A percentile compares a stretch with the other conserved stretches of the same genome.
phyloP scores from a whole-genome alignment of 2,329 filamentous ascomycete species.

The Pyricularia pennisetigena region DNA sequence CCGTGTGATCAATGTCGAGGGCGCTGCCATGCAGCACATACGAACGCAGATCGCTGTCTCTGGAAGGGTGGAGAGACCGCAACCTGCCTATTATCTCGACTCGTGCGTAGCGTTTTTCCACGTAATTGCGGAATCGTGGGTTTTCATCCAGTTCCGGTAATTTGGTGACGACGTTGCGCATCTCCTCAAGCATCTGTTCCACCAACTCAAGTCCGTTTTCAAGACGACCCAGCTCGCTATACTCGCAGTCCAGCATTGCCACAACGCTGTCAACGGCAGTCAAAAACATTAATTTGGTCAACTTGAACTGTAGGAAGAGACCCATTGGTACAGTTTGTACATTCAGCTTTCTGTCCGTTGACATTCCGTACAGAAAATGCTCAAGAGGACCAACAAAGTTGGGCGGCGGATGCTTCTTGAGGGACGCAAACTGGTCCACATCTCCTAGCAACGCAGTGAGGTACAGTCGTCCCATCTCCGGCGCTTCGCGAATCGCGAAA shows the following conservation, averaged over 20 bases:
- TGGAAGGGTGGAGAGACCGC: constrained; percentile 15
- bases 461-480: constrained; percentile 19
- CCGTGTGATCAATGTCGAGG: constrained; percentile 77
- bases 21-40: constrained; percentile 49
- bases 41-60: constrained; percentile 54
- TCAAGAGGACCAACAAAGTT: constrained; percentile 4
- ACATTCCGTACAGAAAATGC: constrained; percentile 9
- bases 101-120: constrained; percentile 52
- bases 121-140: constrained; percentile 42
- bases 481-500: constrained; percentile 18
- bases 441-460: constrained; percentile 15
- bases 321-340: constrained; percentile 47
- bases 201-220: constrained; percentile 55
- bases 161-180: constrained; percentile 57
- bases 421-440: constrained; percentile 8
- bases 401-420: constrained; percentile 11
- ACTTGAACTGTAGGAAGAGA: constrained; percentile 60
- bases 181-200: constrained; percentile 63
- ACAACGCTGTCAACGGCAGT: constrained; percentile 74
- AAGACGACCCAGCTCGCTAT: constrained; percentile 62
- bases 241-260: constrained; percentile 66
- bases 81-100: constrained; percentile 48
- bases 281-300: constrained; percentile 69
- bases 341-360: constrained; percentile 50
- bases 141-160: constrained; percentile 65